Conservation (phyloP, 1,284 basidiomycete genomes). For the Acaromyces ingoldii region DNA sequence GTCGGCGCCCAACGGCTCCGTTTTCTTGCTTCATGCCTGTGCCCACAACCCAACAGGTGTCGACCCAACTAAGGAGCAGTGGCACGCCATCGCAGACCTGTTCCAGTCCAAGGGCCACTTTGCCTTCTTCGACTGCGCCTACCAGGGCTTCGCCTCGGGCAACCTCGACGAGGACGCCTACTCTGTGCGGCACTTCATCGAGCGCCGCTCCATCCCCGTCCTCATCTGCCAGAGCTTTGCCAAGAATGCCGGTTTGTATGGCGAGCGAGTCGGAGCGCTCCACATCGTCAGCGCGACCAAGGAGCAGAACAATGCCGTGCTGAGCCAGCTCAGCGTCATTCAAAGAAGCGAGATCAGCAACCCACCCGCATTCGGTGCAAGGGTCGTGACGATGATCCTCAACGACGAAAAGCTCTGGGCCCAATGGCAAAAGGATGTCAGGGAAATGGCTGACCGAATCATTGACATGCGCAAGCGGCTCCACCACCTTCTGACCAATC, state of each 20-base stretch:
- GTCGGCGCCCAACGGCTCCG: constrained; percentile 65
- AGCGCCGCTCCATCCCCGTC: constrained; percentile 64
- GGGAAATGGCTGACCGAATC: constrained; percentile 85
- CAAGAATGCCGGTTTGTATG: constrained; percentile 91
- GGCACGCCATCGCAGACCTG: constrained; percentile 72
- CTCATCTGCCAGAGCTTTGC: constrained; percentile 93
- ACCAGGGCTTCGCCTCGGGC: constrained; percentile 85
- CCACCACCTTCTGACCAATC: constrained; percentile 69
- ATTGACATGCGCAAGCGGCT: constrained; percentile 82
- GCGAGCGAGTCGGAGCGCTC: constrained; percentile 68
- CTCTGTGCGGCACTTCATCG: constrained; percentile 84
- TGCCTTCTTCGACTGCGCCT: constrained; percentile 91
- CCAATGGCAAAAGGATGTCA: constrained; percentile 84
- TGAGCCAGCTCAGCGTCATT: constrained; percentile 71
- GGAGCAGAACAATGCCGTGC: constrained; percentile 33
- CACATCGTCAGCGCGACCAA: constrained; percentile 38
- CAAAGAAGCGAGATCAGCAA: constrained; percentile 89
- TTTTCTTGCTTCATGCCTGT: constrained; percentile 85
- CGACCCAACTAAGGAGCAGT: constrained; percentile 84
- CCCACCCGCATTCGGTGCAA: constrained; percentile 81
- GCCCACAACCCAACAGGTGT: constrained; percentile 93
- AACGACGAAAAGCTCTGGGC: constrained; percentile 68
- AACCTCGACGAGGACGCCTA: constrained; percentile 85
- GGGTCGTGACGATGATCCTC: constrained; percentile 61
- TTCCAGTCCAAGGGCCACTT: constrained; percentile 74